phyloP scores from a whole-genome alignment of 2,329 filamentous ascomycete genomes.

The Penicillium sp. region DNA sequence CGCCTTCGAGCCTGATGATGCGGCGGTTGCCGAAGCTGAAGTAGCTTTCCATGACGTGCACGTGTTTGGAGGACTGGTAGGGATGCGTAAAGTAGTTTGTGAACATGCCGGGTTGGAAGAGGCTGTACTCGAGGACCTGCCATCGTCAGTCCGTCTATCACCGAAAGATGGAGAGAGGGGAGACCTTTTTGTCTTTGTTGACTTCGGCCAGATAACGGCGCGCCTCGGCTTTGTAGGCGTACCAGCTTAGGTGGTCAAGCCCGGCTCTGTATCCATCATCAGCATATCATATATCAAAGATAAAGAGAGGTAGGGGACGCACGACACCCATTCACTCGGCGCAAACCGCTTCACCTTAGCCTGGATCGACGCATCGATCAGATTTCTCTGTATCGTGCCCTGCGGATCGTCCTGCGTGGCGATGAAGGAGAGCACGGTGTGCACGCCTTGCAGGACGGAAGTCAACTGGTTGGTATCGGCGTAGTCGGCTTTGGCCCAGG shows the following conservation, averaged over 20 bases:
- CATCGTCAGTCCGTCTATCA: no score
- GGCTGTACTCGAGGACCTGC: constrained; percentile 53
- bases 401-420: constrained; percentile 16
- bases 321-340: constrained; percentile 35
- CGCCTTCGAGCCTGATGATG: constrained; percentile 28
- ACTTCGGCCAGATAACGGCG: constrained; percentile 50
- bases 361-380: constrained; percentile 38
- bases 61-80: constrained; percentile 42
- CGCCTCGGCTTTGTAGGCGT: constrained; percentile 48
- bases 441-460: constrained; percentile 41
- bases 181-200: constrained; percentile 48
- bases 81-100: constrained; percentile 54
- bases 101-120: constrained; percentile 56
- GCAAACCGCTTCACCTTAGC: constrained; percentile 42
- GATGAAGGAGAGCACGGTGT: constrained; percentile 55
- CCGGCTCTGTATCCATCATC: constrained; percentile 22
- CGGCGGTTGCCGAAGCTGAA: constrained; percentile 36
- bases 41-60: constrained; percentile 32
- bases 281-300: not conserved
- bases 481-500: constrained; percentile 46
- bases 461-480: constrained; percentile 35
- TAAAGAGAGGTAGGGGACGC: constrained; percentile 1
- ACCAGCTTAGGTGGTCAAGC: constrained; percentile 44
- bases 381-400: constrained; percentile 26
- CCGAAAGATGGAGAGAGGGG: no score